Conservation (phyloP, 2,329 filamentous ascomycete species). For the Colletotrichum sidae region DNA sequence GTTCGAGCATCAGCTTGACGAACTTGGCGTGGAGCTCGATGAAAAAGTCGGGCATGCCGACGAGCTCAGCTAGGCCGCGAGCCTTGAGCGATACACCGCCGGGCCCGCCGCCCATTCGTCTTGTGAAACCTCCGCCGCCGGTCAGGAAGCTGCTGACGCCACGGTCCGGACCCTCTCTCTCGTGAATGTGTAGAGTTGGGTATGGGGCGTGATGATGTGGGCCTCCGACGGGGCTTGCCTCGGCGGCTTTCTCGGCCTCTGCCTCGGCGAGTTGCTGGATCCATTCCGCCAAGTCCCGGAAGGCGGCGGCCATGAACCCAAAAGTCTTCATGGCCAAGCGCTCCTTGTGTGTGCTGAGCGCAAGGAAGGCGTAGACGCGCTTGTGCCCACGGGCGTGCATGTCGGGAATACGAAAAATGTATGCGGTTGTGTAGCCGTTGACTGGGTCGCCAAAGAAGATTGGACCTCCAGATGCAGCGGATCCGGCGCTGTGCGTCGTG, state of each 20-base stretch:
- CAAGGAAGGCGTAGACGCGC: constrained; percentile 76
- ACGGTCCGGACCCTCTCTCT: constrained; percentile 44
- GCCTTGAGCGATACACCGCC: constrained; percentile 67
- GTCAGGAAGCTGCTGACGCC: constrained; percentile 67
- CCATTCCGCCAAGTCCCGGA: constrained; percentile 73
- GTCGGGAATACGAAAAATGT: constrained; percentile 77
- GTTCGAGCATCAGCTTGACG: constrained; percentile 71
- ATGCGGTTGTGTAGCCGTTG: constrained; percentile 76
- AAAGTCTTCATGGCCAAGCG: constrained; percentile 75
- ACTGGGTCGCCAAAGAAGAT: constrained; percentile 76
- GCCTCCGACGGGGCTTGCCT: constrained; percentile 53
- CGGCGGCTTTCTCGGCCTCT: constrained; percentile 68
- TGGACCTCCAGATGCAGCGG: constrained; percentile 70
- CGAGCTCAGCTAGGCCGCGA: constrained; percentile 72
- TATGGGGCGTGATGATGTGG: constrained; percentile 53
- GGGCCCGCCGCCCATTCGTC: constrained; percentile 68
- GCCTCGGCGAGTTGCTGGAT: constrained; percentile 73
- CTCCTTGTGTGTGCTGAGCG: constrained; percentile 74
- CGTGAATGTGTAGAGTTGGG: constrained; percentile 9
- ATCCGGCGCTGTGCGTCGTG: constrained; percentile 64
- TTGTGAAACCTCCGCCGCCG: constrained; percentile 66
- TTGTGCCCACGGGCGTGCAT: constrained; percentile 75
- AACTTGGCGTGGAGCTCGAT: constrained; percentile 74
- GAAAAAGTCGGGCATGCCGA: constrained; percentile 76
- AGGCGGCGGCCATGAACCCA: constrained; percentile 70